Evolutionary conservation across 306 rosid genomes (phyloP).

Genomic region (Ziziphus jujuba): DNA sequence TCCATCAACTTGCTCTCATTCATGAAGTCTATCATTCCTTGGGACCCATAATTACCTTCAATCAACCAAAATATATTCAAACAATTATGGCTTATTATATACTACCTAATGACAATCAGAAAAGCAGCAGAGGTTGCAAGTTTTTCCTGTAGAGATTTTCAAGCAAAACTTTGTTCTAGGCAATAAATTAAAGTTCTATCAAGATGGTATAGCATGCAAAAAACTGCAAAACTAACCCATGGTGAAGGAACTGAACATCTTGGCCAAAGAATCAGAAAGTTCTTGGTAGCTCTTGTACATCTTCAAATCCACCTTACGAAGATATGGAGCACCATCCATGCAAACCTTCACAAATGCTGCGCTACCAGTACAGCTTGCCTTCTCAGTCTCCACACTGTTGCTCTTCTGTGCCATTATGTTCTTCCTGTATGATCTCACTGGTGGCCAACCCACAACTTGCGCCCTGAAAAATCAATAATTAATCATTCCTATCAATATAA

Average conservation of each 20-base stretch:
- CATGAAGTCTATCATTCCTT: constrained; percentile 99
- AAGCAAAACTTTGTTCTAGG: no score
- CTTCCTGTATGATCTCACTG: constrained; percentile 96
- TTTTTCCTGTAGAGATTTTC: no score
- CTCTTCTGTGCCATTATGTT: constrained; percentile 79
- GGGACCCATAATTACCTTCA: constrained; percentile 88
- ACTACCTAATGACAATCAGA: not conserved
- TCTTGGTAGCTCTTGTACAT: constrained; percentile 89
- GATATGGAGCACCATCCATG: constrained; percentile 99
- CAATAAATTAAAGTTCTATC: no score
- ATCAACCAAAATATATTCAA: not conserved
- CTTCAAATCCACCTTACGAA: constrained; percentile 94
- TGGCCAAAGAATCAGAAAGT: constrained; percentile 89
- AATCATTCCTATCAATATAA: not conserved
- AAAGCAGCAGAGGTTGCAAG: no score
- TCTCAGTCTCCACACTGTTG: constrained; percentile 37
- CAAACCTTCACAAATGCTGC: constrained; percentile 82
- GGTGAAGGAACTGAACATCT: constrained; percentile 99
- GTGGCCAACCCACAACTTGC: constrained; percentile 99
- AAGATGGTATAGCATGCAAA: no score
- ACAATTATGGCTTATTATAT: not conserved
- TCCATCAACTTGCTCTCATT: constrained; percentile 99
- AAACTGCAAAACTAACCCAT: constrained; percentile 44
- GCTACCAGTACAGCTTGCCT: constrained; percentile 26
- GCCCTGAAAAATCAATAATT: constrained; percentile 60